These are phyloP conservation scores for Heracleum sosnowskyi DNA, from an alignment of 129 eudicot genomes.

Conservation along the genomic window DNA sequence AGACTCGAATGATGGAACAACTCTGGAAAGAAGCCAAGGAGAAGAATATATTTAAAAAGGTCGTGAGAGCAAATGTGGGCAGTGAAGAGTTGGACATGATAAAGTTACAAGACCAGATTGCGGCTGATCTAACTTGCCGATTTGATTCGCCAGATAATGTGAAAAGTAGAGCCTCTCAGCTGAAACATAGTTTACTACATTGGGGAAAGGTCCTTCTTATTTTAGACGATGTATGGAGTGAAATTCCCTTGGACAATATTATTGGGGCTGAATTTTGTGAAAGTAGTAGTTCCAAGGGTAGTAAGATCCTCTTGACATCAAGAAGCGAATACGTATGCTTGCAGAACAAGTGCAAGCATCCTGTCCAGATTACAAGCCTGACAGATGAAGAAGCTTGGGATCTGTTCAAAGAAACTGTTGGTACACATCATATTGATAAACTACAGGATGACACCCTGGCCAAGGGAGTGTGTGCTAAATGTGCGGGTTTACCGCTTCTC, in stretches of 20 bases:
- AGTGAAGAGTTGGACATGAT: no score
- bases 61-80: no score
- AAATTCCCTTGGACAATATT: background rate
- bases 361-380: background rate
- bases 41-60: no score
- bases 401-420: background rate
- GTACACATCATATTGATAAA: background rate
- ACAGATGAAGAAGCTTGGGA: conserved; percentile 1
- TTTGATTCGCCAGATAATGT: background rate
- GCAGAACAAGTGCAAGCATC: background rate
- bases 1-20: no score
- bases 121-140: background rate
- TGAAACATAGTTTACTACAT: background rate
- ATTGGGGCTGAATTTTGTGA: background rate
- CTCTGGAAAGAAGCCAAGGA: no score
- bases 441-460: background rate
- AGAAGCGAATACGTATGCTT: background rate
- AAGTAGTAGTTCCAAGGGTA: background rate
- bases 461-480: background rate
- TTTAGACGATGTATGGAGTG: conserved; percentile 6
- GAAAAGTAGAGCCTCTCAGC: background rate
- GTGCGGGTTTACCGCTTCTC: background rate
- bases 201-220: background rate
- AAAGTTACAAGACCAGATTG: background rate
- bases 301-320: conserved; percentile 8